A percentile compares a stretch with the other conserved stretches of the same genome.
These are phyloP conservation scores for Entrophospora sp. DNA, from an alignment of 192 early-diverging fungal genomes.

Conservation along the genomic window DNA sequence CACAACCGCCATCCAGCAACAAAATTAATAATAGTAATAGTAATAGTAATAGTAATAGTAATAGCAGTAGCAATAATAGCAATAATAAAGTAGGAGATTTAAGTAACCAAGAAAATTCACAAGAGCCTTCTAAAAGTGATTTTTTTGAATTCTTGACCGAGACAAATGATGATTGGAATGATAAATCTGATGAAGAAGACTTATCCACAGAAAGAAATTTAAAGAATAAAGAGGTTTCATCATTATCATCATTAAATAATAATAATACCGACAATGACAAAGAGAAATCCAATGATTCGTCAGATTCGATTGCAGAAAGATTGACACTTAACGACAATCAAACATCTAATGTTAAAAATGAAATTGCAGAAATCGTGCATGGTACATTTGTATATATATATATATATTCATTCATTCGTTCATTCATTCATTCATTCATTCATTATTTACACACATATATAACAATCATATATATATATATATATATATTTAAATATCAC, in stretches of 20 bases:
- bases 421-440: too few species aligned
- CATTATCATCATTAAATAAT: neutral
- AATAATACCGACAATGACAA: neutral
- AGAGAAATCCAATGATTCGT: neutral
- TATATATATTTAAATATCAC: neutral
- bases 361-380: conserved; percentile 4
- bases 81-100: neutral
- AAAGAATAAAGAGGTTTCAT: neutral
- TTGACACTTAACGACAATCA: too few species aligned
- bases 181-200: conserved; percentile 25
- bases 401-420: too few species aligned
- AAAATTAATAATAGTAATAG: too few species aligned
- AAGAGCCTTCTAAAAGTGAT: conserved; percentile 15
- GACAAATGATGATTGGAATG: conserved; percentile 39
- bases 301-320: neutral
- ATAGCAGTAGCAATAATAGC: too few species aligned
- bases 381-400: neutral
- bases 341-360: neutral
- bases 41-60: too few species aligned
- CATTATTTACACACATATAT: neutral
- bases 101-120: neutral
- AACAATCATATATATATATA: neutral
- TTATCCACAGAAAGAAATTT: neutral
- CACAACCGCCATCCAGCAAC: neutral
- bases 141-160: conserved; percentile 32